These are phyloP conservation scores for Marasmius oreades DNA, from an alignment of 1,284 basidiomycete species.

Conservation along the genomic window DNA sequence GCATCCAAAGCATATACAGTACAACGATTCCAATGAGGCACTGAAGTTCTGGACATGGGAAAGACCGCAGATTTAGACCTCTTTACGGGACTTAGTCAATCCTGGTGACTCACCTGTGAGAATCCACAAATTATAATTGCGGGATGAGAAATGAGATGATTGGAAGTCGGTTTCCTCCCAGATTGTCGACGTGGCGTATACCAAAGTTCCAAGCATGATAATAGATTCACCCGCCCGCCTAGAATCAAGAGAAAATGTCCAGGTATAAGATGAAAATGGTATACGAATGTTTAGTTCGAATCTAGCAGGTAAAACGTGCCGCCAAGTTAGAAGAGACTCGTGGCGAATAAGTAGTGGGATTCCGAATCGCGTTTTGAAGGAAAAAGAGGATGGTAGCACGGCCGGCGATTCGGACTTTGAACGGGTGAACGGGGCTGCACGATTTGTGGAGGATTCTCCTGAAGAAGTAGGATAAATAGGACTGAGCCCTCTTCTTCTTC, in stretches of 20 bases:
- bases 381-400: slow-evolving; percentile 24
- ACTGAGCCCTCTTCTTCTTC: not conserved
- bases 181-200: slow-evolving; percentile 37
- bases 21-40: slow-evolving; percentile 53
- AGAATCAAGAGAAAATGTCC: slow-evolving; percentile 49
- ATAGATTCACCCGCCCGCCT: slow-evolving; percentile 54
- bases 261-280: slow-evolving; percentile 34
- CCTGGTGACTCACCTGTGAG: slow-evolving; percentile 46
- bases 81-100: too few species aligned
- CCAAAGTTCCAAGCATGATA: slow-evolving; percentile 51
- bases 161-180: slow-evolving; percentile 11
- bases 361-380: slow-evolving; percentile 18
- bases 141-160: slow-evolving; percentile 10
- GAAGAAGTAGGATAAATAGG: slow-evolving; percentile 21
- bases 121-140: slow-evolving; percentile 33
- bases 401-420: slow-evolving; percentile 47
- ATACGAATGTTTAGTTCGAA: slow-evolving; percentile 39
- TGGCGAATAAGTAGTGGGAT: slow-evolving; percentile 25
- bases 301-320: slow-evolving; percentile 38
- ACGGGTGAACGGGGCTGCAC: slow-evolving; percentile 46
- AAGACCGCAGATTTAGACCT: not conserved
- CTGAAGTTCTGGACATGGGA: slow-evolving; percentile 51
- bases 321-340: slow-evolving; percentile 13
- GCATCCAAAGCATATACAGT: slow-evolving; percentile 63
- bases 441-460: slow-evolving; percentile 28